phyloP scores from a whole-genome alignment of 23 red algal genomes.

The Cyanidium caldarium region DNA sequence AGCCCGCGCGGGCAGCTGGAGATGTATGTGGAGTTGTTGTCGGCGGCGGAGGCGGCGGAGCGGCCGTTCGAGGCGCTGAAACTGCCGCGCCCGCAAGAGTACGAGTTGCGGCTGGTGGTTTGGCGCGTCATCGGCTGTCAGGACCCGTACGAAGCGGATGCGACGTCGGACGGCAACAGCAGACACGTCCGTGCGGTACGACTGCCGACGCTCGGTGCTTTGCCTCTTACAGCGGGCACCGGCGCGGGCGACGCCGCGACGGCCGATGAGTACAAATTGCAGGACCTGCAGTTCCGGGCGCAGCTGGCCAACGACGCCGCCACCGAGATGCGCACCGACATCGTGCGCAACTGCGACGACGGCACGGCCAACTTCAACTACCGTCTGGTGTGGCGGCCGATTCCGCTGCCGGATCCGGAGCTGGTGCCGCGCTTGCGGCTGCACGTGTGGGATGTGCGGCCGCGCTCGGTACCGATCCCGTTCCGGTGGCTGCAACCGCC shows the following conservation, averaged over 20 bases:
- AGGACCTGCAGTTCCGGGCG: not conserved
- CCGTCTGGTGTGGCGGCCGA: not conserved
- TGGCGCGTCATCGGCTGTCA: not conserved
- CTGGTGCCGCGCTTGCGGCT: not conserved
- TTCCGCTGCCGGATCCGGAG: not conserved
- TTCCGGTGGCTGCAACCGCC: not conserved
- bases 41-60: not conserved
- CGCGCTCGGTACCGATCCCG: not conserved
- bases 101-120: not conserved
- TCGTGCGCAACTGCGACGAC: not conserved
- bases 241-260: not conserved
- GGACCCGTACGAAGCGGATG: not conserved
- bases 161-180: not conserved
- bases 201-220: too few relatives aligned
- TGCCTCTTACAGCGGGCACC: not conserved
- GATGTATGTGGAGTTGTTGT: not conserved
- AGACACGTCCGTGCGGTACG: too few relatives aligned
- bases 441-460: slow-evolving; percentile 1
- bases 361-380: not conserved
- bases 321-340: not conserved
- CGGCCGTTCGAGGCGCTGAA: not conserved
- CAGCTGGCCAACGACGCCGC: not conserved
- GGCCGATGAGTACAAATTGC: not conserved
- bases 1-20: not conserved
- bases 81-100: not conserved